phyloP scores from a whole-genome alignment of 1,139 yeast genomes.

The Pichia cactophila region DNA sequence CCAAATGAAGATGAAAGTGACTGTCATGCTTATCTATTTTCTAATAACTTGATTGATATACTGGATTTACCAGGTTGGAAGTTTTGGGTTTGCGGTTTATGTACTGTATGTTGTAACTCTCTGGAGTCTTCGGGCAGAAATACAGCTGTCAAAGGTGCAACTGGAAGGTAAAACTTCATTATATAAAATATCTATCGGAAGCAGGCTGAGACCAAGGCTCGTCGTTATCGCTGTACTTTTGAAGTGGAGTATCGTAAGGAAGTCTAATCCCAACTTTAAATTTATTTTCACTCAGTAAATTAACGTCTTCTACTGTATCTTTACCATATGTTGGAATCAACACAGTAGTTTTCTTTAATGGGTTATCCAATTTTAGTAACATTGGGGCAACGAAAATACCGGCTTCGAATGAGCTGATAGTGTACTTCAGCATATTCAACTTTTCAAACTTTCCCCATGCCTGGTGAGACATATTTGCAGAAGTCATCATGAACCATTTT shows the following conservation, averaged over 20 bases:
- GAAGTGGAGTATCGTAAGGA: conserved; percentile 50
- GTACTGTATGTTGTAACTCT: conserved; percentile 9
- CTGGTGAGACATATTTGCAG: conserved; percentile 57
- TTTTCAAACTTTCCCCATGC: conserved; percentile 59
- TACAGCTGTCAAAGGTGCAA: conserved; percentile 4
- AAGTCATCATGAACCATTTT: conserved; percentile 59
- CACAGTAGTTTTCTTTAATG: conserved; percentile 5
- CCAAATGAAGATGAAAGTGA: conserved; percentile 21
- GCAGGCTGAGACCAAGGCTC: conserved; percentile 41
- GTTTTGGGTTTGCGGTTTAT: conserved; percentile 2
- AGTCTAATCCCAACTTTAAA: conserved; percentile 26
- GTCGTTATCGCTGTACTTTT: conserved; percentile 34
- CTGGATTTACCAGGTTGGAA: conserved; percentile 12
- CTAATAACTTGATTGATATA: conserved; percentile 13
- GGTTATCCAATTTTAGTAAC: conserved; percentile 14
- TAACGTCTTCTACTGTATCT: conserved; percentile 28
- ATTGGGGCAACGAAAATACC: conserved; percentile 42
- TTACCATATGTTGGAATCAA: conserved; percentile 34
- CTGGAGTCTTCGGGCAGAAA: conserved; percentile 12
- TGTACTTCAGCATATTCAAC: conserved; percentile 16
- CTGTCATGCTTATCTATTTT: conserved; percentile 24
- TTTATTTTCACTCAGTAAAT: conserved; percentile 4
- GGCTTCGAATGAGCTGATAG: conserved; percentile 39
- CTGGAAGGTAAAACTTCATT: background rate
- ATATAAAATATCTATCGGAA: conserved; percentile 2